Base-by-base conservation (phyloP, 1,139 yeast species). In the Zygoascus sp. region DNA sequence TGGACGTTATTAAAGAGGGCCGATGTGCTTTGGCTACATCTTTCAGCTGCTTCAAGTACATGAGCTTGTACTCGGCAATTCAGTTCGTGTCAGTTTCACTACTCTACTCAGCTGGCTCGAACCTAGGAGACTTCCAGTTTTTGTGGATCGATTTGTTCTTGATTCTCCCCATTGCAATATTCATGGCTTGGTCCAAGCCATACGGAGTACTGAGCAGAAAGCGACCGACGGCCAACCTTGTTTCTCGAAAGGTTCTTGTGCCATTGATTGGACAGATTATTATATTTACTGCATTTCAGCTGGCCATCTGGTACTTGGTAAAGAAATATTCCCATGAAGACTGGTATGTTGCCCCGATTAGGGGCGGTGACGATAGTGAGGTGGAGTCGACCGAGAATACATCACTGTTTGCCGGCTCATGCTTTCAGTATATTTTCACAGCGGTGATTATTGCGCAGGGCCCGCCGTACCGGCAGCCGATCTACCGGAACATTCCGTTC, bases 41-140 rank as follows among this genome's bases (percentile, higher is more conserved):
- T 55, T 92, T 92, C 67, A 82, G 96, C 28, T 92, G 98, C 66
- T 92, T 92, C 79, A 94, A 90, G 74, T 92, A 88, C 70, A 92
- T 92, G 98, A 89, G 97, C 47, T 69, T 94, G 51, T 92, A 92
- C 67, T 88, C 96, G 2, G 98, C 98, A 1, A 92, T 92, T 59
- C 99, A 92, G 65, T 92, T 92, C 59, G 76, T 88, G 45, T 79
- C 96, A 0, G 95, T 92, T 34, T 78, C 94, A 1, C 80, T 92
- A 20, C 67, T 92, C 51, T 92, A 92, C 69, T 81, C 85, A 55
- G 75, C 87, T 47, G 98, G 98, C 3, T 82, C 96, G 5, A 92
- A 94, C 61, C 70, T 94, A 52, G 98, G 98, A n/a, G 98, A 92
- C 65, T 90, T 94, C 68, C 98, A 92, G 67, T 92, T 92, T 61